These are phyloP conservation scores for Colletotrichum trifolii DNA, from an alignment of 2,329 filamentous ascomycete species.

Conservation along the genomic window DNA sequence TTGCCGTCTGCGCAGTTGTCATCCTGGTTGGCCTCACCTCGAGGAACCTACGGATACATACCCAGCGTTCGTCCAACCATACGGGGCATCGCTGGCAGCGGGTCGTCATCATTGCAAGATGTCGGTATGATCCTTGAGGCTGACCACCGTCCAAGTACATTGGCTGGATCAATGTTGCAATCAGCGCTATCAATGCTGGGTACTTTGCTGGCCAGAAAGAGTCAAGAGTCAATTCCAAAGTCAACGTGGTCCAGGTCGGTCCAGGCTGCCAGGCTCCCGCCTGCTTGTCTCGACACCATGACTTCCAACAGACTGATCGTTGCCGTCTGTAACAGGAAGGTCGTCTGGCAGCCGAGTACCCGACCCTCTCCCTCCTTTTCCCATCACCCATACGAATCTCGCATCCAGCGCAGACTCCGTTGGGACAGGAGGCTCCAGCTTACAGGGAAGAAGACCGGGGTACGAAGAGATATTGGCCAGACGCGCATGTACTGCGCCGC, in stretches of 20 bases:
- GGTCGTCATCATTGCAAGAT: too few species aligned
- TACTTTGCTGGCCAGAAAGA: too few species aligned
- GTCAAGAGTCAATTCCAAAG: too few species aligned
- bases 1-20: conserved; percentile 8
- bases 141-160: too few species aligned
- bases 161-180: too few species aligned
- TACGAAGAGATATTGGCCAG: background rate
- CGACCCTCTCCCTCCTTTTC: background rate
- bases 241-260: background rate
- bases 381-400: background rate
- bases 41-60: background rate
- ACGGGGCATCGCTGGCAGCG: background rate
- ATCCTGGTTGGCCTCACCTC: conserved; percentile 3
- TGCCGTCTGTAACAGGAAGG: conserved; percentile 18
- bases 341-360: conserved; percentile 5
- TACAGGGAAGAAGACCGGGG: too few species aligned
- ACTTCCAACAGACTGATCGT: conserved; percentile 2
- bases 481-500: conserved; percentile 16
- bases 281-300: background rate
- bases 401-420: background rate
- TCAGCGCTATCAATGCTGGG: too few species aligned
- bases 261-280: background rate
- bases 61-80: background rate
- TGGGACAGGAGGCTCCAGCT: background rate
- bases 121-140: too few species aligned